Evolutionary conservation across 805 yeast species (phyloP), one percentile per base, ranked within the genome.

Genomic region (Wickerhamomyces hampshirensis): DNA sequence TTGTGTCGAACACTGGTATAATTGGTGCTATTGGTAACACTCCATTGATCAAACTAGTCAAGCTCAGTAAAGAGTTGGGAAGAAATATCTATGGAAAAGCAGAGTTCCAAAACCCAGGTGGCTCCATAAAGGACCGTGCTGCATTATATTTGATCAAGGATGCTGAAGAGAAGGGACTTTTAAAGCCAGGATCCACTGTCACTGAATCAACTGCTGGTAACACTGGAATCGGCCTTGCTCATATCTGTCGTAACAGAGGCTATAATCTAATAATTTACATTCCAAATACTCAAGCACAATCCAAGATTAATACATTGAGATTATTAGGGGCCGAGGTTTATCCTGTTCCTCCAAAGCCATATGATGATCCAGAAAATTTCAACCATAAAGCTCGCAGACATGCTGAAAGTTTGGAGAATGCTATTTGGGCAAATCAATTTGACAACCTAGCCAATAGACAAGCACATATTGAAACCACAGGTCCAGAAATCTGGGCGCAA

Each of bases 131-230:
- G 55, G 96, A 87, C 58, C 71, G 96, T 40, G 95, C 96, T 12
- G 96, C 95, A 0, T 65, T 83, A 26, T 85, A 65, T 53, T 69
- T 87, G 45, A 67, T 87, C 34, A 70, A 81, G 47, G 88, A 86
- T 46, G 96, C 96, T 18, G 96, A 87, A 55, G 55, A 59, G 24
- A 67, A 66, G 42, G 87, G 87, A 2, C 61, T 71, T 37, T 66
- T 87, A 38, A 56, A 63, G 39, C 75, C 87, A 4, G 93, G 94
- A 7, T 95, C 93, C 23, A 87, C 95, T 2, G 75, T 87, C 21
- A 89, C 87, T 13, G 96, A 87, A 60, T 95, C 95, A 6, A 86
- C 96, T 10, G 96, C 96, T 4, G 96, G 96, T 23, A 87, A 87
- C 63, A 87, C 96, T n/a, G 96, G 96, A 13, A 87, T 87, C 48